These are phyloP conservation scores for Macrophomina phaseolina DNA, from an alignment of 2,329 filamentous ascomycete genomes.

Conservation along the genomic window DNA sequence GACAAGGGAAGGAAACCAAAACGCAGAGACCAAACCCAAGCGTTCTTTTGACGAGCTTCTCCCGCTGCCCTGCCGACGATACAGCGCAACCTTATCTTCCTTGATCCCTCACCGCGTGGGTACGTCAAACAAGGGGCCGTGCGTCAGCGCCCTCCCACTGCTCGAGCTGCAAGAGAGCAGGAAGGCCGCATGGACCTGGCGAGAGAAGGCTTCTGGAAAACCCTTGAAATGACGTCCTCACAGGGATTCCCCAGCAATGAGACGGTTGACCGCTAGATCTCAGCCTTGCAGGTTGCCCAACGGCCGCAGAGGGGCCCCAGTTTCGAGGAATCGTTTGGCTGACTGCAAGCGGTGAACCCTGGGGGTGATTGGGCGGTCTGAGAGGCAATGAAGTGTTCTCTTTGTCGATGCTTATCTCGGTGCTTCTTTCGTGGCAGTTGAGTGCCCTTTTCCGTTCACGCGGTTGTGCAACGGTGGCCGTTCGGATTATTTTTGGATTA, in stretches of 20 bases:
- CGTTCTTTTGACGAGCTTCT: background rate
- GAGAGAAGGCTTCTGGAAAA: constrained; percentile 3
- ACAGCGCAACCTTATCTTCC: background rate
- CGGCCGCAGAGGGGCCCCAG: background rate
- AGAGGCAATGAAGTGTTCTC: background rate
- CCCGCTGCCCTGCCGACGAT: background rate
- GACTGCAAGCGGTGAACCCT: constrained; percentile 8
- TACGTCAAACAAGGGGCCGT: background rate
- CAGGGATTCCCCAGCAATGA: constrained; percentile 18
- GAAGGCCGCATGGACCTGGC: background rate
- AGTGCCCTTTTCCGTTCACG: background rate
- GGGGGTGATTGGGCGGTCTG: constrained; percentile 13
- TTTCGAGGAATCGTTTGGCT: background rate
- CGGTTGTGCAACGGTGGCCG: constrained; percentile 18
- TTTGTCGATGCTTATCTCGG: constrained; percentile 2
- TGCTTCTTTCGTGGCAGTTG: background rate
- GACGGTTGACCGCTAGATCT: constrained; percentile 9
- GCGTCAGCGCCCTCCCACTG: background rate
- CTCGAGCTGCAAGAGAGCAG: background rate
- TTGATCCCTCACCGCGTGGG: background rate
- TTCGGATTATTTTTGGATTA: constrained; percentile 13
- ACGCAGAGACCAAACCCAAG: background rate
- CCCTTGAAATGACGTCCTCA: background rate
- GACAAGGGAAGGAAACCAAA: background rate
- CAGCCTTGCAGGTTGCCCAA: background rate